A percentile compares a stretch with the other conserved stretches of the same genome.
phyloP scores from a whole-genome alignment of 495 filamentous ascomycete genomes.

The Penicillium coprophilum region DNA sequence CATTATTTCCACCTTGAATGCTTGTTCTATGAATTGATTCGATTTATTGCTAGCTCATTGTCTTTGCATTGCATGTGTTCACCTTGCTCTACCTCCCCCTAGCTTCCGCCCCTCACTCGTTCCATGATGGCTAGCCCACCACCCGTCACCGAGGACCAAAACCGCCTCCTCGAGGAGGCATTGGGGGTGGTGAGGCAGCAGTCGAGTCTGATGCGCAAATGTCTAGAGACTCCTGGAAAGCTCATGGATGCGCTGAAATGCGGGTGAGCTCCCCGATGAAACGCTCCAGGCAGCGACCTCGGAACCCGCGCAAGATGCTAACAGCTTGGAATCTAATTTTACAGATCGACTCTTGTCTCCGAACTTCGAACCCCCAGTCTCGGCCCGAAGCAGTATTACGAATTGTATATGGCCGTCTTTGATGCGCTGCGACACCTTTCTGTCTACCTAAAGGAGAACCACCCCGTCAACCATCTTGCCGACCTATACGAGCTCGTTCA shows the following conservation, averaged over 20 bases:
- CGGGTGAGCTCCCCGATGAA: conserved; percentile 62
- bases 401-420: conserved; percentile 98
- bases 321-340: conserved; percentile 17
- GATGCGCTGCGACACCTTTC: conserved; percentile 96
- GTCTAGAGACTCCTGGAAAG: conserved; percentile 95
- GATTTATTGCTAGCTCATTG: conserved; percentile 14
- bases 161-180: conserved; percentile 93
- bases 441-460: conserved; percentile 92
- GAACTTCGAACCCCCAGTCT: conserved; percentile 94
- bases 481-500: conserved; percentile 98
- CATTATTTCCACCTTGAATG: conserved; percentile 1
- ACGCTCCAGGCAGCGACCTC: conserved; percentile 38
- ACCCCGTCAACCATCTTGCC: conserved; percentile 95
- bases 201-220: conserved; percentile 93
- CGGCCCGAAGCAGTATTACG: conserved; percentile 98
- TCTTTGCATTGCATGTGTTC: conserved; percentile 30
- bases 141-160: conserved; percentile 82
- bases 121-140: conserved; percentile 58
- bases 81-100: conserved; percentile 28
- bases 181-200: conserved; percentile 94
- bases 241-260: conserved; percentile 99
- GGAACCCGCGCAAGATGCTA: conserved; percentile 22
- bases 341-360: conserved; percentile 92
- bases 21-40: conserved; percentile 15
- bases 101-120: conserved; percentile 20